These are phyloP conservation scores for Boeremia lycopersici DNA, from an alignment of 2,329 filamentous ascomycete species.

Conservation along the genomic window DNA sequence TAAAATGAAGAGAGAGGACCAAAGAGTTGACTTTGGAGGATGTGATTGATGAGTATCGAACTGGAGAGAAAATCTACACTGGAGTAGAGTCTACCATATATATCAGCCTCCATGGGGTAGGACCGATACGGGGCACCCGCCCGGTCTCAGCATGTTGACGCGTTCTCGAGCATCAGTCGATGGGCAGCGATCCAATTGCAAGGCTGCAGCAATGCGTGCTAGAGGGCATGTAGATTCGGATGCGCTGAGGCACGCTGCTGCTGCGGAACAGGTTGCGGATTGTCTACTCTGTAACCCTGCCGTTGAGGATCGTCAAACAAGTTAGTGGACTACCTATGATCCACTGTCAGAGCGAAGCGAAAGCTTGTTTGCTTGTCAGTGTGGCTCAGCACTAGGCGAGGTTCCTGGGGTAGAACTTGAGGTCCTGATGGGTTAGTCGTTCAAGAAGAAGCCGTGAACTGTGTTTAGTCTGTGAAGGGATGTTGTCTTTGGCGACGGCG, in stretches of 20 bases:
- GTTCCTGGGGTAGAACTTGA: neutral
- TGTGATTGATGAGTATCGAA: constrained; percentile 13
- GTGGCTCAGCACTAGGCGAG: constrained; percentile 2
- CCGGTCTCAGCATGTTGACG: constrained; percentile 18
- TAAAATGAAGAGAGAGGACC: constrained; percentile 17
- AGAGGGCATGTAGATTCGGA: constrained; percentile 19
- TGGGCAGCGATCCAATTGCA: constrained; percentile 15
- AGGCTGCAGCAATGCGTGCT: constrained; percentile 22
- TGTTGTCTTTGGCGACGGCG: neutral
- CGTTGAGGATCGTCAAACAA: constrained; percentile 31
- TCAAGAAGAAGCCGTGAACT: neutral
- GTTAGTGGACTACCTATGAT: constrained; percentile 9
- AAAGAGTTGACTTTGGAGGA: constrained; percentile 9
- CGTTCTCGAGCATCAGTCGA: constrained; percentile 12
- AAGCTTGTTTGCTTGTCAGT: constrained; percentile 15
- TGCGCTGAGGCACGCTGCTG: constrained; percentile 25
- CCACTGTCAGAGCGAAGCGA: constrained; percentile 10
- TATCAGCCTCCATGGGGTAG: constrained; percentile 13
- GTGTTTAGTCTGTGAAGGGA: neutral
- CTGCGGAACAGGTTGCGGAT: constrained; percentile 26
- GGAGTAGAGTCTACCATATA: constrained; percentile 7
- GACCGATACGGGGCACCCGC: constrained; percentile 8
- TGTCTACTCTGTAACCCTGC: constrained; percentile 29
- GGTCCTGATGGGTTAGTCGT: neutral
- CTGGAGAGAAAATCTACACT: constrained; percentile 4